Conservation (phyloP, 306 rosid genomes). For the Crotalaria pallida region DNA sequence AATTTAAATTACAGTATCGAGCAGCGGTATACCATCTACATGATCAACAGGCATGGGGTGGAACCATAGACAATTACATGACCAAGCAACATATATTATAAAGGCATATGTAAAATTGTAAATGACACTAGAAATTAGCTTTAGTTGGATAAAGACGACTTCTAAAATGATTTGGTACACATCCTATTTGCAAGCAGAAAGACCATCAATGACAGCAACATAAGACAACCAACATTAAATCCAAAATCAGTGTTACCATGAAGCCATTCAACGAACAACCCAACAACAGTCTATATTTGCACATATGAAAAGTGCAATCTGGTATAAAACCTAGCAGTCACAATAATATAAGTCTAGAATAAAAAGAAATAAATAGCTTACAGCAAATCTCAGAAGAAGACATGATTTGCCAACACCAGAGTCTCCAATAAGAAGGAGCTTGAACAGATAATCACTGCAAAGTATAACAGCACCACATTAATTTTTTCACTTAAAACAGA, state of each 20-base stretch:
- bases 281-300: not conserved
- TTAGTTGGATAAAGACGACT: not conserved
- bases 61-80: not conserved
- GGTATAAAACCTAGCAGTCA: not conserved
- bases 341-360: not conserved
- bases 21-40: conserved; percentile 1
- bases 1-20: conserved; percentile 1
- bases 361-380: conserved; percentile 37
- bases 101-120: not conserved
- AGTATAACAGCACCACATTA: not conserved
- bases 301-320: not conserved
- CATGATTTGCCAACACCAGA: conserved; percentile 99
- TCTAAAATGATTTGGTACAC: not conserved
- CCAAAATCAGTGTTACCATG: not conserved
- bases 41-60: conserved; percentile 12
- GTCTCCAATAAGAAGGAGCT: conserved; percentile 97
- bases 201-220: not conserved
- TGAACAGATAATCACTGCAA: conserved; percentile 92
- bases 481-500: conserved; percentile 15
- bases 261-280: not conserved
- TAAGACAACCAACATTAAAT: not conserved
- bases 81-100: not conserved
- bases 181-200: not conserved
- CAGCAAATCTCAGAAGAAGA: conserved; percentile 97
- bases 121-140: not conserved